Conservation (phyloP, 2,329 filamentous ascomycete genomes). For the Penicillium sp. region DNA sequence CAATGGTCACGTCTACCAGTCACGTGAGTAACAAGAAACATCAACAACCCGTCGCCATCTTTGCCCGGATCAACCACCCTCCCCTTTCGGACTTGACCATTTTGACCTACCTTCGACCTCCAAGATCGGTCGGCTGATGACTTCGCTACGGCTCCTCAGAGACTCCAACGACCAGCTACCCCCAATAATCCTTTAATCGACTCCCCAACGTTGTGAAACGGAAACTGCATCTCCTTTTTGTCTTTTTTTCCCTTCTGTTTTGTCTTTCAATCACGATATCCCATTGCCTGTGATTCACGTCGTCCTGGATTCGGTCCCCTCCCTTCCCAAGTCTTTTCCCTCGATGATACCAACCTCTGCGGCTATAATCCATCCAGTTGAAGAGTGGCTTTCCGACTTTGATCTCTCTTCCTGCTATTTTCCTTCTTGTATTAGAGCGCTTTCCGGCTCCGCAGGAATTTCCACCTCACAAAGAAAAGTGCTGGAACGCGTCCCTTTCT, state of each 20-base stretch:
- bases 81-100: slow-evolving; percentile 1
- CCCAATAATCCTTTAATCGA: slow-evolving; percentile 34
- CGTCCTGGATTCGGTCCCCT: slow-evolving; percentile 32
- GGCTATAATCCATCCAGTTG: slow-evolving; percentile 30
- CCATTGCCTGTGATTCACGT: slow-evolving; percentile 32
- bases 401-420: slow-evolving; percentile 6
- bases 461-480: background rate
- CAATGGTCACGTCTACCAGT: slow-evolving; percentile 52
- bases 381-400: slow-evolving; percentile 32
- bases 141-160: slow-evolving; percentile 33
- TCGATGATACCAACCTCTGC: slow-evolving; percentile 38
- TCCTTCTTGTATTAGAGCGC: slow-evolving; percentile 8
- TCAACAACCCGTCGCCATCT: slow-evolving; percentile 14
- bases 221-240: slow-evolving; percentile 21
- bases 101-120: slow-evolving; percentile 12
- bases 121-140: slow-evolving; percentile 27
- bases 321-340: slow-evolving; percentile 26
- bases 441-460: background rate
- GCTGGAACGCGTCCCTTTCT: slow-evolving; percentile 23
- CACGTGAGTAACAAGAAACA: slow-evolving; percentile 45
- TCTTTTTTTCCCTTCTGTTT: slow-evolving; percentile 15
- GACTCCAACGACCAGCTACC: slow-evolving; percentile 35
- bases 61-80: slow-evolving; percentile 22
- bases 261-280: slow-evolving; percentile 36
- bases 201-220: slow-evolving; percentile 20